Base-by-base conservation (phyloP, 192 early-diverging fungal species). In the Coemansia sp. region DNA sequence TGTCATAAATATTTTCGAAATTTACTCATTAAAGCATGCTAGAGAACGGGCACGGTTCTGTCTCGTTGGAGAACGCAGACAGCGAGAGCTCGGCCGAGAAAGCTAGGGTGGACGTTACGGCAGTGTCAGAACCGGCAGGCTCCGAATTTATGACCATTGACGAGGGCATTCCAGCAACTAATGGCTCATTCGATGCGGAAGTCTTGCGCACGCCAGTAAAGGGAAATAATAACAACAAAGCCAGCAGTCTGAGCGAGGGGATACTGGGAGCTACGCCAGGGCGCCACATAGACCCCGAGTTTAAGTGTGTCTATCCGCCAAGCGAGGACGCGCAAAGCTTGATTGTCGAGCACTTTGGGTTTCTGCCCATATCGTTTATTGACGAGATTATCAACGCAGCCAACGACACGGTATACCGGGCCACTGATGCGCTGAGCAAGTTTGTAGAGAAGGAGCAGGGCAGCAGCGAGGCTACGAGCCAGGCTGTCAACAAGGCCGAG, bases 381-480 rank as follows among this genome's bases (percentile, higher is more conserved):
- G 91, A 93, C 81, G 89, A 92, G 50, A 82, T 91, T 24, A 85
- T 91, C 72, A 88, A 91, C 61, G 79, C 87, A 3, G 84, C 90
- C 42, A 92, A 91, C 68, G 84, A 86, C 38, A 73, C 88, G 38
- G 72, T 91, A 11, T 91, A 91, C 56, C 78, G 86, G 29, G 88
- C 88, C 0, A 86, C 89, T 1, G 81, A 83, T 44, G 84, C 83
- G 15, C 78, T 92, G 34, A 83, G 88, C 68, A 80, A 83, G 41
- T 91, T 84, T 79, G 76, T 92, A 10, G 82, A 88, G 46, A 75
- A 61, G 11, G 73, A 87, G 65, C 79, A 85, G 46, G 76, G 81
- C 22, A 65, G 53, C 43, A 61, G 76, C 56, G 73, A 75, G 42
- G 76, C 73, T 4, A 76, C 72, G 32, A 73, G 61, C 48, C 76